Conservation (phyloP, 1,284 basidiomycete species). For the Sporisorium scitamineum region DNA sequence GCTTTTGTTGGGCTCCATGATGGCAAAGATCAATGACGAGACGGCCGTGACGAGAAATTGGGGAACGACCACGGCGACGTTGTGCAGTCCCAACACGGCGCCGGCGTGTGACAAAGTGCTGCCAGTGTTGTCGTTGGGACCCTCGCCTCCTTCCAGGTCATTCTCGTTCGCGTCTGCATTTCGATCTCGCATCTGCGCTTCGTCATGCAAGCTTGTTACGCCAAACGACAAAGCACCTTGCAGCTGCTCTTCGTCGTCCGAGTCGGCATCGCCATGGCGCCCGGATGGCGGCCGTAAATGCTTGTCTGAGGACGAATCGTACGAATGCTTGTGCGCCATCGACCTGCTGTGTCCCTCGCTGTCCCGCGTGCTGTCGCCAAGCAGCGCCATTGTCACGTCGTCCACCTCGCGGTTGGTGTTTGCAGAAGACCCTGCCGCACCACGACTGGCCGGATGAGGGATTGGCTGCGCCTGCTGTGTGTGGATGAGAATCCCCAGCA, state of each 20-base stretch:
- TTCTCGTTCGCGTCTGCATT: not conserved
- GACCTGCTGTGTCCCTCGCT: slow-evolving; percentile 5
- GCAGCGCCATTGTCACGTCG: slow-evolving; percentile 45
- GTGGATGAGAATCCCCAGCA: slow-evolving; percentile 66
- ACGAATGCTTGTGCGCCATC: slow-evolving; percentile 17
- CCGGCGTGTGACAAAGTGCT: slow-evolving; percentile 75
- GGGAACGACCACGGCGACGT: slow-evolving; percentile 54
- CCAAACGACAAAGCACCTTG: slow-evolving; percentile 18
- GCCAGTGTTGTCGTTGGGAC: not conserved
- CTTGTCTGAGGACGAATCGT: slow-evolving; percentile 17
- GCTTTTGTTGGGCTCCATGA: slow-evolving; percentile 31
- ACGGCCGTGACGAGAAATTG: slow-evolving; percentile 77
- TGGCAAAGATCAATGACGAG: slow-evolving; percentile 76
- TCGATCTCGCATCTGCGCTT: not conserved
- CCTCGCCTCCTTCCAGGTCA: slow-evolving; percentile 14
- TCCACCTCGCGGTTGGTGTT: slow-evolving; percentile 9
- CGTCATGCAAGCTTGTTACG: slow-evolving; percentile 12
- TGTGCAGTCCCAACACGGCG: slow-evolving; percentile 90
- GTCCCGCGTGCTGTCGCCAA: slow-evolving; percentile 21
- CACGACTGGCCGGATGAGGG: not conserved
- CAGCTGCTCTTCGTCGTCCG: slow-evolving; percentile 27
- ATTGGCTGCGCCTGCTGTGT: slow-evolving; percentile 29
- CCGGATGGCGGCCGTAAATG: slow-evolving; percentile 16
- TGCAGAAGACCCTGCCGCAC: not conserved
- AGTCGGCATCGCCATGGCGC: slow-evolving; percentile 6